A percentile compares a stretch with the other conserved stretches of the same genome.
phyloP scores from a whole-genome alignment of 371 early-diverging fungal genomes.

The Syncephalastrum monosporum region DNA sequence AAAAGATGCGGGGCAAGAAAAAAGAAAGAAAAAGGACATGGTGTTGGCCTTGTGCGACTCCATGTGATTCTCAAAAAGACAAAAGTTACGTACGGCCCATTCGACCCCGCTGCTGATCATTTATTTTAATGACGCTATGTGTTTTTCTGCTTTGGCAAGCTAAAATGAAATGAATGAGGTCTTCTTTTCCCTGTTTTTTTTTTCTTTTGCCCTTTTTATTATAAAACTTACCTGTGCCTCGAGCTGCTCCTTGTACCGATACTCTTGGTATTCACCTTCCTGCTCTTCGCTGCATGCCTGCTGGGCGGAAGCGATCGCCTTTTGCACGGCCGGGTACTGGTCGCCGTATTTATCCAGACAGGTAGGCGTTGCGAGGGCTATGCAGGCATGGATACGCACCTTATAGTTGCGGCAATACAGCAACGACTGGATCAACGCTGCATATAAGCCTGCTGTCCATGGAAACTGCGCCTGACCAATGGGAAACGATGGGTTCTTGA shows the following conservation, averaged over 20 bases:
- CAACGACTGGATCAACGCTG: constrained; percentile 55
- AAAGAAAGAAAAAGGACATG: constrained; percentile 1
- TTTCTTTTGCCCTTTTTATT: no score
- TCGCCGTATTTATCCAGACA: constrained; percentile 51
- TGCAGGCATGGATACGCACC: constrained; percentile 77
- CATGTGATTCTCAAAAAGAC: no score
- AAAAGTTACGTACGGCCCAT: no score
- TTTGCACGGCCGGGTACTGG: constrained; percentile 36
- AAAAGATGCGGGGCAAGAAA: no score
- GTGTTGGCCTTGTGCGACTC: neutral
- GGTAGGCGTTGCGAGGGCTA: constrained; percentile 59
- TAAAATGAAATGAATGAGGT: no score
- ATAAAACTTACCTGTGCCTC: constrained; percentile 42
- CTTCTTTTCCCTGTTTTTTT: no score
- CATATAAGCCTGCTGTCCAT: constrained; percentile 59
- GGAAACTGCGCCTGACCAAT: constrained; percentile 47
- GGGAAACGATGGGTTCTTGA: constrained; percentile 61
- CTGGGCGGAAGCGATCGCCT: constrained; percentile 45
- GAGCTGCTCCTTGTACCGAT: constrained; percentile 59
- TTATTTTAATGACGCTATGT: no score
- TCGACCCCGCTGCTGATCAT: no score
- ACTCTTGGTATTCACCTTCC: constrained; percentile 55
- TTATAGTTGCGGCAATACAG: constrained; percentile 73
- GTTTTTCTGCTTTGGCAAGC: no score
- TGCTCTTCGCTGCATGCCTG: constrained; percentile 30